Conservation (phyloP, 2,329 filamentous ascomycete species). For the Plectosphaerella plurivora region DNA sequence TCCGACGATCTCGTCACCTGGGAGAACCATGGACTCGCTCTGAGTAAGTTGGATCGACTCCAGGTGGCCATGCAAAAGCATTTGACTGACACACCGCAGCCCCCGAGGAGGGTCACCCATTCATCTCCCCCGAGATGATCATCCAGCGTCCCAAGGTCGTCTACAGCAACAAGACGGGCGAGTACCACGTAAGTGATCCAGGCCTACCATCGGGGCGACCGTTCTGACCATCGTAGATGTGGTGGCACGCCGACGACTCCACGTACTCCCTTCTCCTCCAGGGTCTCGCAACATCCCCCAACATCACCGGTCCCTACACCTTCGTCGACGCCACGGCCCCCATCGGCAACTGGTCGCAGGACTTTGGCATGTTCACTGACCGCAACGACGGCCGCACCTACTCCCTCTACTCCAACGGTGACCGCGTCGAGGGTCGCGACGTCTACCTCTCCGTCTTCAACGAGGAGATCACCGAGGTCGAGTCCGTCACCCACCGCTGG, state of each 20-base stretch:
- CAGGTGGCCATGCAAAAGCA: neutral
- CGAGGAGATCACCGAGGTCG: constrained; percentile 43
- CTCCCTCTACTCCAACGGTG: constrained; percentile 56
- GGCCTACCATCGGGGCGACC: neutral
- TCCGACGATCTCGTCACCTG: constrained; percentile 58
- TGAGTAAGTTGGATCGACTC: constrained; percentile 31
- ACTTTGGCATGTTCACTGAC: constrained; percentile 58
- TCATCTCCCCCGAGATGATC: constrained; percentile 50
- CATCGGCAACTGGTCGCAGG: constrained; percentile 59
- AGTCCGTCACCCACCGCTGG: constrained; percentile 48
- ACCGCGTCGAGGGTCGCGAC: constrained; percentile 48
- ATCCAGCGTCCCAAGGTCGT: constrained; percentile 61
- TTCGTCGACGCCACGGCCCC: constrained; percentile 50
- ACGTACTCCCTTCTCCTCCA: constrained; percentile 53
- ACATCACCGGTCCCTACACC: constrained; percentile 47
- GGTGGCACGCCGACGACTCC: constrained; percentile 58
- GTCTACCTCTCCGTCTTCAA: constrained; percentile 54
- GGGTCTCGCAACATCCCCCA: constrained; percentile 49
- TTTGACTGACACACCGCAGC: neutral
- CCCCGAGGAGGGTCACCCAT: constrained; percentile 39
- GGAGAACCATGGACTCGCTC: constrained; percentile 50
- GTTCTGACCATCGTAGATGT: constrained; percentile 36
- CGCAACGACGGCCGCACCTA: constrained; percentile 53
- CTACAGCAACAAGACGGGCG: constrained; percentile 46
- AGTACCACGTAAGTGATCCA: constrained; percentile 47